Percentiles rank a stretch among this genome's conserved stretches.
Evolutionary conservation across 805 yeast genomes (phyloP).

Genomic region (Metschnikowia shivogae): DNA sequence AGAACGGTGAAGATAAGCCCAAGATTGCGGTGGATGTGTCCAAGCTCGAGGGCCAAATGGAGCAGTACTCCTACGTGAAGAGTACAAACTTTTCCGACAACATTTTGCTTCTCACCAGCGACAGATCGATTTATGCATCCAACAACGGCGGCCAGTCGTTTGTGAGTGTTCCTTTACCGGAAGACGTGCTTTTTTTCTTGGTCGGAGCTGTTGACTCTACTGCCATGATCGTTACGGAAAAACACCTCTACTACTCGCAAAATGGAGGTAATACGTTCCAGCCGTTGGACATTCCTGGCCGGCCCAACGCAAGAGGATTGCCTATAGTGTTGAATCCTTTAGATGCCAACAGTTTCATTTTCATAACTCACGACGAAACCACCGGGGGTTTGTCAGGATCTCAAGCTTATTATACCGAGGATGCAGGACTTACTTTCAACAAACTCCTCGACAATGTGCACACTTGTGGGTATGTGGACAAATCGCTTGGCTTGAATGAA

Average conservation of each 20-base stretch:
- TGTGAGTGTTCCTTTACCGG: constrained; percentile 33
- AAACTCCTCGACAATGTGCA: constrained; percentile 49
- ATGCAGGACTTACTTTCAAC: constrained; percentile 64
- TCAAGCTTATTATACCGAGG: constrained; percentile 54
- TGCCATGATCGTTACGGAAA: constrained; percentile 50
- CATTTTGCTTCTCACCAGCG: constrained; percentile 54
- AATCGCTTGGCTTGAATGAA: constrained; percentile 40
- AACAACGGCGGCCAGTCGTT: constrained; percentile 63
- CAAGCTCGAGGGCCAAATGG: constrained; percentile 49
- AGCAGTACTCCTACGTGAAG: constrained; percentile 50
- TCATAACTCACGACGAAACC: constrained; percentile 58
- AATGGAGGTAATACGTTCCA: constrained; percentile 66
- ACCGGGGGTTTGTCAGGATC: constrained; percentile 15
- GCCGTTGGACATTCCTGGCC: constrained; percentile 41
- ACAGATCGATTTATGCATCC: constrained; percentile 56
- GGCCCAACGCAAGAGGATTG: constrained; percentile 26
- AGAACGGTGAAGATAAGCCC: background rate
- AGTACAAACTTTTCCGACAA: constrained; percentile 28
- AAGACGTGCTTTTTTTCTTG: constrained; percentile 49
- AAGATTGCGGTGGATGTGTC: constrained; percentile 37
- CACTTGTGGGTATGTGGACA: constrained; percentile 66
- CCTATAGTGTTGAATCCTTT: constrained; percentile 61
- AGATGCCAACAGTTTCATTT: constrained; percentile 56
- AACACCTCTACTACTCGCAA: constrained; percentile 51
- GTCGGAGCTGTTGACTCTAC: constrained; percentile 59